Evolutionary conservation across 768 basidiomycete genomes (phyloP), one percentile per base, ranked within the genome.

Genomic region (Boletus edulis): DNA sequence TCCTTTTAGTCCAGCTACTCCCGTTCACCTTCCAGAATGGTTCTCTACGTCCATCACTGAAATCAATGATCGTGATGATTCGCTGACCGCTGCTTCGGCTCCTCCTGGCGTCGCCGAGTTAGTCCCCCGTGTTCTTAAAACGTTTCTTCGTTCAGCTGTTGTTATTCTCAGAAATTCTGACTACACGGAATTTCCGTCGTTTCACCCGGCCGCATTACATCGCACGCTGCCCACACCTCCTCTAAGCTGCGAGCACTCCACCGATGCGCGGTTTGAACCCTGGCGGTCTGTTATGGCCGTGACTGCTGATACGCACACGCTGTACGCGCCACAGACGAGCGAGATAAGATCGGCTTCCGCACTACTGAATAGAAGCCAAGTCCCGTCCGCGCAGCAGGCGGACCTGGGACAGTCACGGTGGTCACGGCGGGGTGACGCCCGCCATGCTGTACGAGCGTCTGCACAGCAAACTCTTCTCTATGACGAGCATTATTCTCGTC

Each of bases 381-480:
- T 40, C 49, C 56, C 62, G 49, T 31, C 67, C 57, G 59, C 20
- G 10, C 5, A 3, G 27, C 5, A 4, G 27, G 40, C 22, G 14
- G 5, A 44, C 51, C 42, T 39, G 0, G 32, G 13, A 37, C 35
- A 15, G 4, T 27, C 50, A 22, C 47, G 50, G 58, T 37, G 50
- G 58, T 37, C 35, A 13, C 54, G 20, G 29, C 29, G 38, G 34
- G 50, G 48, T 14, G 12, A 48, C 18, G 2, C 10, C 27, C 2
- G 2, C 66, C 66, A 67, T 44, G 60, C 67, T 67, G 66, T 69
- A 44, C 39, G 3, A 14, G 37, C 58, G 45, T 54, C 27, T 1
- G 34, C 56, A 60, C 58, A 62, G 62, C 64, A 39, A 9, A 0
- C 12, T 2, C 9, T 7, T 20, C 31, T 3, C 3, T n/a, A 3